Evolutionary conservation across 768 basidiomycete species (phyloP).

Genomic region (Arthromyces matolae): DNA sequence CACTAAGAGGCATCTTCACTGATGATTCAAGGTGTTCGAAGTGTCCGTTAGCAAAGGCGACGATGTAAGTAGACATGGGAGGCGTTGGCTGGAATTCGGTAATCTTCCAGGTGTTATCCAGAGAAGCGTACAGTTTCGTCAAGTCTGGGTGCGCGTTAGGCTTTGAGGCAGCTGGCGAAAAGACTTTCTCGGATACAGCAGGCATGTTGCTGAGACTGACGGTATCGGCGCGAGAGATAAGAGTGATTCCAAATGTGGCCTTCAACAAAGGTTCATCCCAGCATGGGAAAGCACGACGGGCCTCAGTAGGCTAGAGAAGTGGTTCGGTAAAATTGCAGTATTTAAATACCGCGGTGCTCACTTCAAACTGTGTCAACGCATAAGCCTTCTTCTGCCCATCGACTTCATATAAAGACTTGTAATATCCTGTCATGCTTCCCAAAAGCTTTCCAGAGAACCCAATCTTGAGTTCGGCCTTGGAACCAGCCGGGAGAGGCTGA

Average conservation of each 20-base stretch:
- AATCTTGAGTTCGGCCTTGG: conserved; percentile 68
- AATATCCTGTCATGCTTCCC: conserved; percentile 79
- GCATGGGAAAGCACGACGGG: conserved; percentile 79
- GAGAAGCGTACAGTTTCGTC: conserved; percentile 38
- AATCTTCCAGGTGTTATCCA: conserved; percentile 67
- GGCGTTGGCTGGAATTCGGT: conserved; percentile 81
- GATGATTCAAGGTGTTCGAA: conserved; percentile 73
- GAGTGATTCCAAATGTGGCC: conserved; percentile 71
- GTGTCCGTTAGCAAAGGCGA: conserved; percentile 80
- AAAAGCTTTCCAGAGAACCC: conserved; percentile 67
- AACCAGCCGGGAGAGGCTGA: conserved; percentile 55
- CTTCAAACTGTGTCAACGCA: conserved; percentile 89
- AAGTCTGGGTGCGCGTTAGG: conserved; percentile 29
- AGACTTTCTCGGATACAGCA: conserved; percentile 53
- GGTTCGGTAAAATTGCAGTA: conserved; percentile 2
- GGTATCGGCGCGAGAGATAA: conserved; percentile 75
- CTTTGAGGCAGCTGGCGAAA: conserved; percentile 29
- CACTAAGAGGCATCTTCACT: conserved; percentile 76
- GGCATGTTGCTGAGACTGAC: conserved; percentile 89
- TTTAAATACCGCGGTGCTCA: conserved; percentile 18
- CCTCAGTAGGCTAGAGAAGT: conserved; percentile 68
- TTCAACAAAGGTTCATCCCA: conserved; percentile 95
- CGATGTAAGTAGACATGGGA: conserved; percentile 84
- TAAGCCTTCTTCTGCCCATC: conserved; percentile 65
- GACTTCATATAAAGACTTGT: conserved; percentile 61